A percentile compares a stretch with the other conserved stretches of the same genome.
Conservation (phyloP, 2,329 filamentous ascomycete species). For the Tolypocladium sp. region DNA sequence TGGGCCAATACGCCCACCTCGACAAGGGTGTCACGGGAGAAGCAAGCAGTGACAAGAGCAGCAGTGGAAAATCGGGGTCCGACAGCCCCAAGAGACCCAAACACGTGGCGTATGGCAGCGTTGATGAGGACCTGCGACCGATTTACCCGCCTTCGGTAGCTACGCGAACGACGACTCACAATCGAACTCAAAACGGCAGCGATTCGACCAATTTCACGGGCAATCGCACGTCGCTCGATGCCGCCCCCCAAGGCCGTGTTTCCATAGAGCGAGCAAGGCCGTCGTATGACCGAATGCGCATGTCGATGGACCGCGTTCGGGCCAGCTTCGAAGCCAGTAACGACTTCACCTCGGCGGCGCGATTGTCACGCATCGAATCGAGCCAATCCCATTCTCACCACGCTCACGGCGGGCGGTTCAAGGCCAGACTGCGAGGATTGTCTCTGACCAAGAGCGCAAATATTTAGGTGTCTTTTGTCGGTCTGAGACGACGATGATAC, state of each 20-base stretch:
- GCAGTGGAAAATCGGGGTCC: conserved; percentile 42
- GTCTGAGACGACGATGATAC: no score
- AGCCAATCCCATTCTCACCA: conserved; percentile 36
- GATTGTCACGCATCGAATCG: conserved; percentile 76
- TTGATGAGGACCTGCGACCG: conserved; percentile 81
- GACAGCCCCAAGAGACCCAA: conserved; percentile 47
- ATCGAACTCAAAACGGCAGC: conserved; percentile 81
- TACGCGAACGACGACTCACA: conserved; percentile 64
- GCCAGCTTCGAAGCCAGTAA: conserved; percentile 79
- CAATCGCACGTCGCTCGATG: conserved; percentile 47
- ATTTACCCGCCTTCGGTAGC: conserved; percentile 91
- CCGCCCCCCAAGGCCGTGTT: conserved; percentile 31
- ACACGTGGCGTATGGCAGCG: conserved; percentile 50
- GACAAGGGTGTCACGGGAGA: conserved; percentile 27
- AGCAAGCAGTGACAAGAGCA: conserved; percentile 17
- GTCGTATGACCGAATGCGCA: conserved; percentile 76
- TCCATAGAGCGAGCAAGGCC: conserved; percentile 61
- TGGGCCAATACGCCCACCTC: conserved; percentile 74
- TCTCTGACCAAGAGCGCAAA: conserved; percentile 32
- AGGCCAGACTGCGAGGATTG: conserved; percentile 29
- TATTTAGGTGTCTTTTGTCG: conserved; percentile 16
- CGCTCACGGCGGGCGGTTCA: conserved; percentile 16
- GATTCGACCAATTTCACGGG: conserved; percentile 86
- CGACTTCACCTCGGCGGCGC: conserved; percentile 85
- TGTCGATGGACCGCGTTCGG: conserved; percentile 77